phyloP scores from a whole-genome alignment of 176 grass and related monocot species.

The Musa schizocarpa region DNA sequence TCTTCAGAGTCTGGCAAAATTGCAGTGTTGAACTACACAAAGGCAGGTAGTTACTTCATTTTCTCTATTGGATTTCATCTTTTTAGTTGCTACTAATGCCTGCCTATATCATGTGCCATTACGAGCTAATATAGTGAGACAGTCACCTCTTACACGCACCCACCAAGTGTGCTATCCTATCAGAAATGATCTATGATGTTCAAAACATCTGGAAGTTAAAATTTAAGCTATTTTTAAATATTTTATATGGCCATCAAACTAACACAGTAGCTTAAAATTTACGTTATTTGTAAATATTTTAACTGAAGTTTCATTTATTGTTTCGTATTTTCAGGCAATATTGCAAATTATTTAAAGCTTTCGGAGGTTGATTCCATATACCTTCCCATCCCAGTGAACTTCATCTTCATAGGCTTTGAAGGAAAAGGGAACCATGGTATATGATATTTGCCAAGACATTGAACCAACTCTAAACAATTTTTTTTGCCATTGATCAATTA shows the following conservation, averaged over 20 bases:
- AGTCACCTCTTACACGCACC: not conserved
- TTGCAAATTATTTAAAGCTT: conserved; percentile 73
- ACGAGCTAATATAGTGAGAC: not conserved
- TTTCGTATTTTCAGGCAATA: conserved; percentile 42
- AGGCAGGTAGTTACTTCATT: conserved; percentile 45
- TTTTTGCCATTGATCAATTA: not conserved
- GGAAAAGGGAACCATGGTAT: conserved; percentile 86
- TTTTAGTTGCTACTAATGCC: not conserved
- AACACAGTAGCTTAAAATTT: not conserved
- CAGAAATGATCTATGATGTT: not conserved
- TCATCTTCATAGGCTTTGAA: conserved; percentile 95
- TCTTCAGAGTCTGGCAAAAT: conserved; percentile 42
- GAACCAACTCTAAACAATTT: conserved; percentile 6
- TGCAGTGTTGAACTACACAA: conserved; percentile 69
- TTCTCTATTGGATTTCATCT: not conserved
- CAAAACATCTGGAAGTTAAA: not conserved
- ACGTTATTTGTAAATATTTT: not conserved
- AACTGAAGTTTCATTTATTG: not conserved
- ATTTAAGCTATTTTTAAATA: conserved; percentile 1
- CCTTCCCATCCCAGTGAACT: conserved; percentile 78
- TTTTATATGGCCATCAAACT: not conserved
- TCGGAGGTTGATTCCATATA: conserved; percentile 82
- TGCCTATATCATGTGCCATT: not conserved
- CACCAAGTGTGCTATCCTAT: not conserved
- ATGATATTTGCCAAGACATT: conserved; percentile 12